These are phyloP conservation scores for Gaeumannomyces tritici DNA, from an alignment of 2,329 filamentous ascomycete species.

Conservation along the genomic window DNA sequence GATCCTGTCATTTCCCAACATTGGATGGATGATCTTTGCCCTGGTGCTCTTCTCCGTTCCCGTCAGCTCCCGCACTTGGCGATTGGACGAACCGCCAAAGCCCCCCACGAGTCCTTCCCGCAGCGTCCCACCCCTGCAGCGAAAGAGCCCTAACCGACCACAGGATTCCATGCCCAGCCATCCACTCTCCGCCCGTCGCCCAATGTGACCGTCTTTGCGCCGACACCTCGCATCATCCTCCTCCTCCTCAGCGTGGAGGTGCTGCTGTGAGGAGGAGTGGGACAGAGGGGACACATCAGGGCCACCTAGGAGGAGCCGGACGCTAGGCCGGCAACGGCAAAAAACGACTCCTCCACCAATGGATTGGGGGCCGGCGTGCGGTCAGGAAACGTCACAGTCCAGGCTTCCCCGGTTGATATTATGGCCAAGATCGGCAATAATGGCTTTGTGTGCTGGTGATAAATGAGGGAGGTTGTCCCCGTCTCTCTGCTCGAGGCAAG, in stretches of 20 bases:
- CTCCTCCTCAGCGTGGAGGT: too few relatives aligned
- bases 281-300: neutral
- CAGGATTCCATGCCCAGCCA: neutral
- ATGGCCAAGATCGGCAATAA: too few relatives aligned
- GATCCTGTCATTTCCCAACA: neutral
- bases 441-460: neutral
- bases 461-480: neutral
- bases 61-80: neutral
- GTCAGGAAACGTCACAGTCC: neutral
- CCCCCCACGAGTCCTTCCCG: too few relatives aligned
- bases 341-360: neutral
- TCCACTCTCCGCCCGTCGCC: too few relatives aligned
- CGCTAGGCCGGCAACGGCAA: neutral
- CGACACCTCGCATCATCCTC: neutral
- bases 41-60: neutral
- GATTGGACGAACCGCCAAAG: neutral
- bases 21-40: neutral
- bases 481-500: neutral
- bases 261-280: too few relatives aligned
- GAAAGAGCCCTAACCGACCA: too few relatives aligned
- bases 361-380: too few relatives aligned
- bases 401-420: too few relatives aligned
- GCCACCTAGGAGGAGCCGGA: neutral
- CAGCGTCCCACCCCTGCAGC: neutral
- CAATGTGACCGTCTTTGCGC: neutral